Evolutionary conservation across 176 grass and related monocot species (phyloP).

Genomic region (Phragmites australis): DNA sequence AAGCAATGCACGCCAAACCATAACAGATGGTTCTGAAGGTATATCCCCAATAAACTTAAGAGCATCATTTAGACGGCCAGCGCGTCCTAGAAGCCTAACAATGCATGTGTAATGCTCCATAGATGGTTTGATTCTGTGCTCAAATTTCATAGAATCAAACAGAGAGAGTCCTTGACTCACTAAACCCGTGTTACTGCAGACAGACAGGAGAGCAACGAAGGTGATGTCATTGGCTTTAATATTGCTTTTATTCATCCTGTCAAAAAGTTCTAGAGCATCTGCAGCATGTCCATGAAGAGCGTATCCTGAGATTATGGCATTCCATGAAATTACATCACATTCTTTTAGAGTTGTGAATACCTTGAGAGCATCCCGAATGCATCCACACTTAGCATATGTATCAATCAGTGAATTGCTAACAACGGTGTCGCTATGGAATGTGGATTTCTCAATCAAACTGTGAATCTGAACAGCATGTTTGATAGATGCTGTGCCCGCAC

Average conservation of each 20-base stretch:
- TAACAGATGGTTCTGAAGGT: constrained; percentile 46
- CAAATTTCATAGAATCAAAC: constrained; percentile 43
- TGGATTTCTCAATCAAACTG: constrained; percentile 64
- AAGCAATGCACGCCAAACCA: constrained; percentile 57
- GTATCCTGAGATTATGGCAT: constrained; percentile 50
- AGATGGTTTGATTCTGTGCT: constrained; percentile 43
- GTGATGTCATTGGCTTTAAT: constrained; percentile 44
- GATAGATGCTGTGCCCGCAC: constrained; percentile 56
- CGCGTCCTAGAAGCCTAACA: constrained; percentile 53
- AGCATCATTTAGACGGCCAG: constrained; percentile 45
- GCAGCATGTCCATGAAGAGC: constrained; percentile 42
- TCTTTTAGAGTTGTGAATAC: constrained; percentile 44
- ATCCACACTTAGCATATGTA: constrained; percentile 79
- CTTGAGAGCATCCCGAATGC: constrained; percentile 55
- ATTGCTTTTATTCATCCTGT: constrained; percentile 39
- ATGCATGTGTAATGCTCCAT: constrained; percentile 61
- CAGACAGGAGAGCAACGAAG: constrained; percentile 49
- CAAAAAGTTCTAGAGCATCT: constrained; percentile 40
- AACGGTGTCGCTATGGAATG: constrained; percentile 50
- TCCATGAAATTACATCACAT: constrained; percentile 48
- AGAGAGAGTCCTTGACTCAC: constrained; percentile 41
- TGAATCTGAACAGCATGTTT: constrained; percentile 61
- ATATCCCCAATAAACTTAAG: constrained; percentile 50
- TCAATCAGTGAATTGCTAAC: constrained; percentile 80
- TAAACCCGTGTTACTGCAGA: constrained; percentile 46